Evolutionary conservation across 352 stramenopile species (phyloP).

Genomic region (Pythium coloratum): DNA sequence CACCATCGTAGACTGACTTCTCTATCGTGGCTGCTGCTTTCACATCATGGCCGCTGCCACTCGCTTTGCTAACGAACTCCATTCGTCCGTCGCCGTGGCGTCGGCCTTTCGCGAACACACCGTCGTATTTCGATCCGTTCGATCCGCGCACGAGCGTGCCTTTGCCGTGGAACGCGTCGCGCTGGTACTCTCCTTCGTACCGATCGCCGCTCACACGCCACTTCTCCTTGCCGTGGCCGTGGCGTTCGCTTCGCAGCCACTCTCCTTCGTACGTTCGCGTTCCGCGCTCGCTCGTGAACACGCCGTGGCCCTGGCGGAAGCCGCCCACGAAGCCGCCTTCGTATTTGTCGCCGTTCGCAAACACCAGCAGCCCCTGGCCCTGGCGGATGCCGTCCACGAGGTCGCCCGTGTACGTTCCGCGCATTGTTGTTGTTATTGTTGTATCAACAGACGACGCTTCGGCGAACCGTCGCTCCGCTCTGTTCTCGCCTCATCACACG

Average conservation of each 20-base stretch:
- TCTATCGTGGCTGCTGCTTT: background rate
- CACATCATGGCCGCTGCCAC: background rate
- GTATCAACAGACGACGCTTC: background rate
- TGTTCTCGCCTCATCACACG: background rate
- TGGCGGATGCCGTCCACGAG: conserved; percentile 57
- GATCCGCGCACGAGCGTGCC: conserved; percentile 41
- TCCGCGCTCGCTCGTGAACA: conserved; percentile 57
- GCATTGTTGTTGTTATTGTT: conserved; percentile 29
- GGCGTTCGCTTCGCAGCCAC: conserved; percentile 54
- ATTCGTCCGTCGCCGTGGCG: conserved; percentile 63
- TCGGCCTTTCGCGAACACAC: conserved; percentile 50
- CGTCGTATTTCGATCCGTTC: conserved; percentile 57
- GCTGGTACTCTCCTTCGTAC: conserved; percentile 67
- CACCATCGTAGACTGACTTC: conserved; percentile 44
- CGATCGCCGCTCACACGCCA: conserved; percentile 52
- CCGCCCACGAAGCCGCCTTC: conserved; percentile 61
- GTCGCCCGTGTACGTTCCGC: conserved; percentile 54
- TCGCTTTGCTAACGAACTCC: conserved; percentile 37
- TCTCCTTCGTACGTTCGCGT: conserved; percentile 56
- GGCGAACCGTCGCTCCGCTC: background rate
- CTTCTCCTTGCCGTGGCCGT: conserved; percentile 54
- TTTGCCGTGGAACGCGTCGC: conserved; percentile 57
- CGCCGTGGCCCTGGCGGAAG: conserved; percentile 53
- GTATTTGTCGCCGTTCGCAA: conserved; percentile 67
- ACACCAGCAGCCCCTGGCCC: conserved; percentile 48